These are phyloP conservation scores for Polytolypa hystricis DNA, from an alignment of 2,329 filamentous ascomycete species.

Conservation along the genomic window DNA sequence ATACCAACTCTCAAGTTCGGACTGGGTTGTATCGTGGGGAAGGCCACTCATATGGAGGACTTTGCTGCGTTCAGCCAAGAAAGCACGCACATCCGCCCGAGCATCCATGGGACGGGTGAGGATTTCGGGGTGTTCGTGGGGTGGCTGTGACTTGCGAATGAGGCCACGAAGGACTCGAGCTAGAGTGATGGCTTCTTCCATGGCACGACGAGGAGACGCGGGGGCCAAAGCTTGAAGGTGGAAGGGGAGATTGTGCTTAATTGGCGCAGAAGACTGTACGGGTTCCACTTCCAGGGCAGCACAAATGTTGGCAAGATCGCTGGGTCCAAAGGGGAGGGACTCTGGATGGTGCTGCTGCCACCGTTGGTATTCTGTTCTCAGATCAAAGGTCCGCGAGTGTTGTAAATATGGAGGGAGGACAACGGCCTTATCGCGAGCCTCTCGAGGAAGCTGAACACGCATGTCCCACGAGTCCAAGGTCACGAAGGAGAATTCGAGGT, in stretches of 20 bases:
- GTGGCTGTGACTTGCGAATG: constrained; percentile 90
- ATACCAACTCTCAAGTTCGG: constrained; percentile 98
- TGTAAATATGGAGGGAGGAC: constrained; percentile 94
- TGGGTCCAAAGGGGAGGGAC: constrained; percentile 90
- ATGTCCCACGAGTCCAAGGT: constrained; percentile 98
- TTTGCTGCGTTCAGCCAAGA: constrained; percentile 92
- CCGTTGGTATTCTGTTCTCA: constrained; percentile 93
- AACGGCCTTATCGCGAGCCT: constrained; percentile 95
- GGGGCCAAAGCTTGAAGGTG: constrained; percentile 92
- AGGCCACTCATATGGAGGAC: constrained; percentile 96
- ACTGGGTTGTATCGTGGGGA: constrained; percentile 96
- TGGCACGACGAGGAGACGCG: constrained; percentile 85
- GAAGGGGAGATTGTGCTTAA: constrained; percentile 97
- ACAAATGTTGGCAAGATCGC: constrained; percentile 93
- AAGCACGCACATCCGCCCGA: constrained; percentile 87
- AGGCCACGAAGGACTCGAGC: constrained; percentile 84
- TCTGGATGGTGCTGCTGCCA: constrained; percentile 99
- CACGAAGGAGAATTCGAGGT: constrained; percentile 95
- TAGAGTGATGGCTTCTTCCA: constrained; percentile 94
- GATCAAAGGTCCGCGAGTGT: constrained; percentile 93
- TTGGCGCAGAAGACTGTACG: constrained; percentile 91
- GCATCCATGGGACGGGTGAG: constrained; percentile 93
- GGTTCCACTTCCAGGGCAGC: constrained; percentile 96
- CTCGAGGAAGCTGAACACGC: constrained; percentile 89
- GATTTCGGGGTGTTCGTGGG: constrained; percentile 88